Percentiles rank a stretch among this genome's conserved stretches.
These are phyloP conservation scores for Hypsizygus marmoreus DNA, from an alignment of 768 basidiomycete species.

Conservation along the genomic window DNA sequence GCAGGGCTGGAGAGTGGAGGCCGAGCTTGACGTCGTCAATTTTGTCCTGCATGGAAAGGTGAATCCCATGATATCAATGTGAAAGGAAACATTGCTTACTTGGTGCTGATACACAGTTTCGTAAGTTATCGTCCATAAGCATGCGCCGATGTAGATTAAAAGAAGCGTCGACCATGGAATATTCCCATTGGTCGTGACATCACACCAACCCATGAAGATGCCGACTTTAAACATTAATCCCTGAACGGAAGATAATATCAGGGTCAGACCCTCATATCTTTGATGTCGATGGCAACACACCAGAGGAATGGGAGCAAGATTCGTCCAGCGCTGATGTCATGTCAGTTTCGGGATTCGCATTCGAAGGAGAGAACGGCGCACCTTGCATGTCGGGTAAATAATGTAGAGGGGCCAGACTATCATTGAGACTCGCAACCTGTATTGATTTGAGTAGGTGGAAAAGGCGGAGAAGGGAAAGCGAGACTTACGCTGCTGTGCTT, in stretches of 20 bases:
- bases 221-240: conserved; percentile 34
- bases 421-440: conserved; percentile 26
- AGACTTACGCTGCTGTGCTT: conserved; percentile 23
- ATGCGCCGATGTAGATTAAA: conserved; percentile 26
- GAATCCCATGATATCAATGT: no score
- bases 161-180: conserved; percentile 26
- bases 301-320: conserved; percentile 30
- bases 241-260: conserved; percentile 20
- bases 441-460: neutral
- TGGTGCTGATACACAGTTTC: conserved; percentile 36
- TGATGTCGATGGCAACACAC: conserved; percentile 14
- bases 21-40: conserved; percentile 56
- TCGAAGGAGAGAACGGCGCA: conserved; percentile 1
- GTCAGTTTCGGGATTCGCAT: no score
- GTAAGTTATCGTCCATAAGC: conserved; percentile 32
- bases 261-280: no score
- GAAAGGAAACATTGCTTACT: no score
- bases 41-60: conserved; percentile 49
- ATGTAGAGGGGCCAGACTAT: conserved; percentile 31
- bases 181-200: conserved; percentile 21
- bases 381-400: conserved; percentile 37
- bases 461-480: neutral
- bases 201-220: conserved; percentile 34
- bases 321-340: conserved; percentile 34
- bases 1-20: conserved; percentile 60